Percentiles rank a stretch among this genome's conserved stretches.
phyloP scores from a whole-genome alignment of 2,329 filamentous ascomycete genomes.

The Colletotrichum musicola region DNA sequence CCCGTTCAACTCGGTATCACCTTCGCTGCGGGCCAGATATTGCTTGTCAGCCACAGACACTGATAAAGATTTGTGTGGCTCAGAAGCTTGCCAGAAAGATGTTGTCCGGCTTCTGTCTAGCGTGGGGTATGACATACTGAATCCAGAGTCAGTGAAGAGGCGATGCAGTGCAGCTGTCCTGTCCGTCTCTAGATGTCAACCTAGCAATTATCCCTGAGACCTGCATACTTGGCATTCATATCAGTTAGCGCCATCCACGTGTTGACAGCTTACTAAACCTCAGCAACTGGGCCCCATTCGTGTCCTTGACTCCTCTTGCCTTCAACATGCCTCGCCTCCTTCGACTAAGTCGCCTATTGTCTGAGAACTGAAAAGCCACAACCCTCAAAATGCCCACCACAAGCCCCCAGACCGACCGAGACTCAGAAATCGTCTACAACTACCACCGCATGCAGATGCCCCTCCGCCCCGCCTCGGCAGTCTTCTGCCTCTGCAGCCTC shows the following conservation, averaged over 20 bases:
- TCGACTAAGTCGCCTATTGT: not conserved
- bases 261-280: conserved; percentile 14
- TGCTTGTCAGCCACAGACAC: too few species aligned
- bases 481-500: conserved; percentile 63
- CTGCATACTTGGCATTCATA: not conserved
- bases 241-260: not conserved
- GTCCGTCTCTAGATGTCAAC: too few species aligned
- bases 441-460: conserved; percentile 58
- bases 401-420: conserved; percentile 37
- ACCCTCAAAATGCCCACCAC: not conserved
- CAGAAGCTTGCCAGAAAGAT: too few species aligned
- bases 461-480: conserved; percentile 52
- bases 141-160: too few species aligned
- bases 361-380: not conserved
- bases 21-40: too few species aligned
- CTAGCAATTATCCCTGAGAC: not conserved
- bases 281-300: not conserved
- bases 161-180: too few species aligned
- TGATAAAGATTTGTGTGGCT: too few species aligned
- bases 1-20: too few species aligned
- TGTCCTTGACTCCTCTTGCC: not conserved
- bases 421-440: conserved; percentile 56
- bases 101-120: too few species aligned
- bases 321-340: not conserved
- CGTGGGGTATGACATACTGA: too few species aligned